A percentile compares a stretch with the other conserved stretches of the same genome.
Evolutionary conservation across 805 yeast species (phyloP).

Genomic region (Diddensiella caesifluorescens): DNA sequence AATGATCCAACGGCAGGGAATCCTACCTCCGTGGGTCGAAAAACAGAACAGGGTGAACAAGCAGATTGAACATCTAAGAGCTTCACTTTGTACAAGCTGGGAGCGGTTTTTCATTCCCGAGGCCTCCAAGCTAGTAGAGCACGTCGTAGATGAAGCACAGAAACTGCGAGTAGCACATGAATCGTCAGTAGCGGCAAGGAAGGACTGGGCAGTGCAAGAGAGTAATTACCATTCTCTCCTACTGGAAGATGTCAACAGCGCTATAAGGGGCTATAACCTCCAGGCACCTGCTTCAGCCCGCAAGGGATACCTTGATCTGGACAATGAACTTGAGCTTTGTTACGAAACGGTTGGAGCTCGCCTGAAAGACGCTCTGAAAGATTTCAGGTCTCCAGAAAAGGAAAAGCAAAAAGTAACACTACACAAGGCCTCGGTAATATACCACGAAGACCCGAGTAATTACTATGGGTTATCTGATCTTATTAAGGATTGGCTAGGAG

Average conservation of each 20-base stretch:
- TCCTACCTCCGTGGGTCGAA: slow-evolving; percentile 88
- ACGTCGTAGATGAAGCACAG: not conserved
- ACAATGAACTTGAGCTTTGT: slow-evolving; percentile 40
- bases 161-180: not conserved
- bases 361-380: slow-evolving; percentile 15
- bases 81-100: slow-evolving; percentile 25
- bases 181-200: slow-evolving; percentile 5
- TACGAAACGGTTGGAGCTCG: slow-evolving; percentile 33
- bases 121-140: not conserved
- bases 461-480: slow-evolving; percentile 29
- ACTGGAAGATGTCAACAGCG: slow-evolving; percentile 41
- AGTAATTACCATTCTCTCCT: slow-evolving; percentile 32
- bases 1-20: slow-evolving; percentile 65
- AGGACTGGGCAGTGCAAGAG: slow-evolving; percentile 38
- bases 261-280: slow-evolving; percentile 52
- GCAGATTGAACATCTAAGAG: slow-evolving; percentile 45
- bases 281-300: slow-evolving; percentile 62
- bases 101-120: slow-evolving; percentile 7
- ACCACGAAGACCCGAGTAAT: slow-evolving; percentile 24
- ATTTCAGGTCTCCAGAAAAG: slow-evolving; percentile 8
- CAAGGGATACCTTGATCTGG: slow-evolving; percentile 44
- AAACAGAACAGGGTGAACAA: slow-evolving; percentile 54
- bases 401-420: not conserved
- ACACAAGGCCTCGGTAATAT: not conserved
- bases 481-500: slow-evolving; percentile 23